Percentiles rank a stretch among this genome's conserved stretches.
These are phyloP conservation scores for Coniochaeta ligniaria DNA, from an alignment of 2,329 filamentous ascomycete genomes.

Conservation along the genomic window DNA sequence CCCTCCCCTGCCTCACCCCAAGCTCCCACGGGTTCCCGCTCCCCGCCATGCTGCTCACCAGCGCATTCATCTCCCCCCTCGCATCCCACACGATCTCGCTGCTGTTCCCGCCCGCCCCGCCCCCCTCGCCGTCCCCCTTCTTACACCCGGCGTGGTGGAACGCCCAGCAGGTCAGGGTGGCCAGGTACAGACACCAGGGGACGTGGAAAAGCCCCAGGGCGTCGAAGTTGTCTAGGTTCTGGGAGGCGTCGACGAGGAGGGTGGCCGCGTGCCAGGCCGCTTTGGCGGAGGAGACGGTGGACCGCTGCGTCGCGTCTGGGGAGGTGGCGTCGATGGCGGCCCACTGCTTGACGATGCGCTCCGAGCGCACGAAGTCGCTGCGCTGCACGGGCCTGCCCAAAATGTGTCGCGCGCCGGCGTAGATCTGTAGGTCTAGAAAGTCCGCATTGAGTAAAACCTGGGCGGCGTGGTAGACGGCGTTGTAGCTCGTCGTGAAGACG, in stretches of 20 bases:
- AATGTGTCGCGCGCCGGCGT: slow-evolving; percentile 52
- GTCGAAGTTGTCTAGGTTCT: slow-evolving; percentile 39
- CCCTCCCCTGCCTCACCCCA: slow-evolving; percentile 30
- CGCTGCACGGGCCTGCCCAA: slow-evolving; percentile 45
- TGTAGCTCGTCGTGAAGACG: too few relatives aligned
- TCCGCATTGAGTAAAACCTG: slow-evolving; percentile 50
- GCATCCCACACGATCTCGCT: slow-evolving; percentile 42
- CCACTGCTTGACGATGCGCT: slow-evolving; percentile 45
- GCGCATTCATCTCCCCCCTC: slow-evolving; percentile 36
- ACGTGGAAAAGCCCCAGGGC: slow-evolving; percentile 51
- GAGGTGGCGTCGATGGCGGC: slow-evolving; percentile 18
- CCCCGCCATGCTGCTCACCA: slow-evolving; percentile 31
- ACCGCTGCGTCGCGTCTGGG: not conserved
- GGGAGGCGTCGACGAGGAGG: slow-evolving; percentile 41
- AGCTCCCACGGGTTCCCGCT: slow-evolving; percentile 26
- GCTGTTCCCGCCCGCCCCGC: slow-evolving; percentile 21
- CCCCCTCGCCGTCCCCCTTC: slow-evolving; percentile 1
- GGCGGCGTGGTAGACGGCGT: slow-evolving; percentile 44
- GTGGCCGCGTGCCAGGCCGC: slow-evolving; percentile 47
- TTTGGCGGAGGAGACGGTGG: slow-evolving; percentile 27
- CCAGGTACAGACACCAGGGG: slow-evolving; percentile 55
- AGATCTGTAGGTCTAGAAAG: slow-evolving; percentile 55
- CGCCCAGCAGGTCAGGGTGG: slow-evolving; percentile 50
- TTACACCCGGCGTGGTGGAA: slow-evolving; percentile 40
- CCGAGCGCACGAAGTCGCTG: slow-evolving; percentile 41